Conservation (phyloP, 1,284 basidiomycete genomes). For the Puccinia coronata region DNA sequence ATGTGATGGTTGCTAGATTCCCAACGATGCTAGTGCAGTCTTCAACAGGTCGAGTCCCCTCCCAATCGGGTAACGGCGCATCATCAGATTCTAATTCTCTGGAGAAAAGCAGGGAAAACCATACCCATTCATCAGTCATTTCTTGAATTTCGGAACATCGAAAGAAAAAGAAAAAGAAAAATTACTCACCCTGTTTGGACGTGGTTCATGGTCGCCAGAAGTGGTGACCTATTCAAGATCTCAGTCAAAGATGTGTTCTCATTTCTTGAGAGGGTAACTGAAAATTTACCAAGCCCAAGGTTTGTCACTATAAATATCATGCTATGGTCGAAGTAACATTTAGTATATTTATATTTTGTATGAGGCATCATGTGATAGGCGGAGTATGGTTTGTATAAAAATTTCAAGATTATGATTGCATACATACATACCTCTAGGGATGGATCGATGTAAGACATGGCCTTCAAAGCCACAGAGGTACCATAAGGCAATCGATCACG, state of each 20-base stretch:
- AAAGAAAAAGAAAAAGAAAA: neutral
- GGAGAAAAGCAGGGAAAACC: neutral
- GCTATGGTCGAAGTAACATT: constrained; percentile 14
- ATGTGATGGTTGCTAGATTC: neutral
- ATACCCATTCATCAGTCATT: neutral
- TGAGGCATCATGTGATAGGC: neutral
- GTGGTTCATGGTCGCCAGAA: constrained; percentile 48
- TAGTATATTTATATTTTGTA: neutral
- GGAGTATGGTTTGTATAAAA: no score
- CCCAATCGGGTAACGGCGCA: constrained; percentile 38
- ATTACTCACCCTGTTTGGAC: constrained; percentile 23
- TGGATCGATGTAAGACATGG: constrained; percentile 47
- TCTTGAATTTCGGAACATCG: no score
- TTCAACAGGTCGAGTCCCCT: constrained; percentile 24
- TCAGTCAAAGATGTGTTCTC: neutral
- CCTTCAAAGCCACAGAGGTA: constrained; percentile 37
- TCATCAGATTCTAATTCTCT: constrained; percentile 39
- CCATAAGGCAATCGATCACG: constrained; percentile 44
- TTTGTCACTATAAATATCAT: constrained; percentile 46
- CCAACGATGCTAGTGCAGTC: constrained; percentile 36
- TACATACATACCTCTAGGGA: constrained; percentile 23
- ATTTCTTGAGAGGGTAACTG: no score
- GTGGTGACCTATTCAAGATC: constrained; percentile 28
- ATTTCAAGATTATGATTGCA: no score
- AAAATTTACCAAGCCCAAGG: constrained; percentile 46